Percentiles rank a stretch among this genome's conserved stretches.
Conservation (phyloP, 2,329 filamentous ascomycete genomes). For the Sclerotiophoma versabilis region DNA sequence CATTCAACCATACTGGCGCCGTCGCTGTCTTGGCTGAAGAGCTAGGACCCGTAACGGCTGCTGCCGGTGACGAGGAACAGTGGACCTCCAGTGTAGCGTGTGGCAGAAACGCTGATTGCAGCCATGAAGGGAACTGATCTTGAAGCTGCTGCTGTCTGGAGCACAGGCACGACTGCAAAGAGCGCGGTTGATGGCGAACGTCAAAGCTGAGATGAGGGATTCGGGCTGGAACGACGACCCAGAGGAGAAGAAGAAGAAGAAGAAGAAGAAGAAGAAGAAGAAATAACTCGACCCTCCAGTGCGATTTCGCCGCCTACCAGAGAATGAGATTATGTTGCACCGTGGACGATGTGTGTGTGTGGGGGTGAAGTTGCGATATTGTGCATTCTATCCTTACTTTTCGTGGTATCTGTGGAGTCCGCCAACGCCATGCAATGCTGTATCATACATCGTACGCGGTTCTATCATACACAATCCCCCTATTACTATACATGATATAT, state of each 20-base stretch:
- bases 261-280: conserved; percentile 8
- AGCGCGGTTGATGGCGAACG: conserved; percentile 16
- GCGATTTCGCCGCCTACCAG: conserved; percentile 16
- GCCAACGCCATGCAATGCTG: no score
- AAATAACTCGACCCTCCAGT: conserved; percentile 9
- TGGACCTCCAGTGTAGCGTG: conserved; percentile 6
- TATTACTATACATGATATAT: not conserved
- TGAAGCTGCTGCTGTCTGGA: conserved; percentile 16
- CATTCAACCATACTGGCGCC: not conserved
- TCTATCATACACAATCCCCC: no score
- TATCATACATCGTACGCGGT: no score
- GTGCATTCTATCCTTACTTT: no score
- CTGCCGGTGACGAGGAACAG: not conserved
- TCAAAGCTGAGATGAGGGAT: conserved; percentile 7
- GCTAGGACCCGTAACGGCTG: not conserved
- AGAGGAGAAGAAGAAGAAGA: conserved; percentile 3
- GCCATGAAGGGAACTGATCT: conserved; percentile 21
- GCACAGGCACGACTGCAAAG: conserved; percentile 8
- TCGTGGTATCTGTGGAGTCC: no score
- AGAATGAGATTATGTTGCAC: no score
- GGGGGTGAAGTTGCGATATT: no score
- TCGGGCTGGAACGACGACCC: conserved; percentile 24
- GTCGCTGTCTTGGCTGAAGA: not conserved
- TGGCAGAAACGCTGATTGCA: conserved; percentile 18
- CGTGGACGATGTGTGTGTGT: no score